A percentile compares a stretch with the other conserved stretches of the same genome.
These are phyloP conservation scores for Lactifluus rugatus DNA, from an alignment of 768 basidiomycete species.

Conservation along the genomic window DNA sequence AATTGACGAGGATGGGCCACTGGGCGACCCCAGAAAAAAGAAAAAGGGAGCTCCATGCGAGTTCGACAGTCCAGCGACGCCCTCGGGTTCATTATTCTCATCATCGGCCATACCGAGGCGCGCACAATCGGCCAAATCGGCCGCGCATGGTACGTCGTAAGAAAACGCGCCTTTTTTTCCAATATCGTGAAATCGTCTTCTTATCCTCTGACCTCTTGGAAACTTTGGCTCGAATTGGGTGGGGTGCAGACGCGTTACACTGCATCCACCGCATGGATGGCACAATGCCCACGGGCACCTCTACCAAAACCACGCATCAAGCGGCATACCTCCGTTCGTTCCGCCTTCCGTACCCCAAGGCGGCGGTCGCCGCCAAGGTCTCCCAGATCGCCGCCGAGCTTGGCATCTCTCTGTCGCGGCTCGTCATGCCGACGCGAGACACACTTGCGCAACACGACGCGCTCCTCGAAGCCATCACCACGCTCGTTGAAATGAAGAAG, in stretches of 20 bases:
- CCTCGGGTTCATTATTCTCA: conserved; percentile 26
- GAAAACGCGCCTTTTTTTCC: neutral
- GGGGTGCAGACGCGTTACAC: conserved; percentile 47
- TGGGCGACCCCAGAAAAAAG: conserved; percentile 44
- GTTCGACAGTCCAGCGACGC: conserved; percentile 42
- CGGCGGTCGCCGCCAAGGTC: conserved; percentile 64
- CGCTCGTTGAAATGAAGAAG: conserved; percentile 84
- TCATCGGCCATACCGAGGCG: conserved; percentile 8
- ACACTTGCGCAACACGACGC: conserved; percentile 68
- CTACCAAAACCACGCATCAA: conserved; percentile 67
- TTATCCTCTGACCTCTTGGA: too few relatives aligned
- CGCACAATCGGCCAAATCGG: conserved; percentile 45
- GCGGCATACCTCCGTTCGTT: conserved; percentile 80
- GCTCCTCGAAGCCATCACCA: conserved; percentile 59
- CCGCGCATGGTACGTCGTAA: conserved; percentile 43
- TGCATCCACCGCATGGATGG: conserved; percentile 66
- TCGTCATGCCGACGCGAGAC: conserved; percentile 91
- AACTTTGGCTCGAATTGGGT: neutral
- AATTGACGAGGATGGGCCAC: conserved; percentile 51
- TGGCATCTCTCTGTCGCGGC: conserved; percentile 55
- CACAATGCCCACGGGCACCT: conserved; percentile 37
- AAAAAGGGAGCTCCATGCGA: conserved; percentile 34
- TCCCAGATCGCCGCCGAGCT: conserved; percentile 68
- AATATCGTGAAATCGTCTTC: neutral
- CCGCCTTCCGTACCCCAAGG: conserved; percentile 74